Evolutionary conservation across 176 grass and related monocot species (phyloP).

Genomic region (Poa annua): DNA sequence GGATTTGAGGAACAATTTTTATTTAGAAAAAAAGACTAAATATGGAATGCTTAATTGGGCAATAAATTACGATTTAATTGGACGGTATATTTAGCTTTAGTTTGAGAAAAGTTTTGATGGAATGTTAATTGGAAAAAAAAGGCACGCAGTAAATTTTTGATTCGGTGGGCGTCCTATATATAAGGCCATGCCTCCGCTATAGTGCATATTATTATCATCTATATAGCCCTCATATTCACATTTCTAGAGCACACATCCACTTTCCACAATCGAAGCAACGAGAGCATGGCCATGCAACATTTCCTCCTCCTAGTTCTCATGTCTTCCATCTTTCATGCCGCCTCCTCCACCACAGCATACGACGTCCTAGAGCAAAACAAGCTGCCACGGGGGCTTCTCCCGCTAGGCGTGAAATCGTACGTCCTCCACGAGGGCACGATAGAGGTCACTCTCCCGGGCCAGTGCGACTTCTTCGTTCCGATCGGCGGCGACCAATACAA

Average conservation of each 20-base stretch:
- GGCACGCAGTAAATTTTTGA: too few species aligned
- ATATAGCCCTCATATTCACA: neutral
- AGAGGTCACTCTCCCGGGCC: neutral
- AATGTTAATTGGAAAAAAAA: too few species aligned
- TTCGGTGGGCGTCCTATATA: too few species aligned
- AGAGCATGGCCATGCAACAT: neutral
- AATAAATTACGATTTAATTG: too few species aligned
- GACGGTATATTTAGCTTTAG: too few species aligned
- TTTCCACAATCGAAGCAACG: neutral
- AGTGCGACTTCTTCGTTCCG: neutral
- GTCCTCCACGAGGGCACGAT: neutral
- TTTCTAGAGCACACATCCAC: neutral
- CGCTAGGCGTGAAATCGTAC: neutral
- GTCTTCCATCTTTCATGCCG: neutral
- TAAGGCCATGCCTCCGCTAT: too few species aligned
- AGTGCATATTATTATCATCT: too few species aligned
- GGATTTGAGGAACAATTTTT: too few species aligned
- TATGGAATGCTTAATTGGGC: too few species aligned
- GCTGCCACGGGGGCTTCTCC: slow-evolving; percentile 11
- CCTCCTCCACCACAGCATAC: neutral
- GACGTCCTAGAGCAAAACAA: slow-evolving; percentile 8
- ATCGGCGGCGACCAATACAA: neutral
- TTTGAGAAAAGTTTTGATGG: too few species aligned
- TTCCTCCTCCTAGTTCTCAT: neutral
- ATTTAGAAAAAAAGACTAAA: too few species aligned